A percentile compares a stretch with the other conserved stretches of the same genome.
Evolutionary conservation across 345 rosid genomes (phyloP).

Genomic region (Mallotus nudiflorus): DNA sequence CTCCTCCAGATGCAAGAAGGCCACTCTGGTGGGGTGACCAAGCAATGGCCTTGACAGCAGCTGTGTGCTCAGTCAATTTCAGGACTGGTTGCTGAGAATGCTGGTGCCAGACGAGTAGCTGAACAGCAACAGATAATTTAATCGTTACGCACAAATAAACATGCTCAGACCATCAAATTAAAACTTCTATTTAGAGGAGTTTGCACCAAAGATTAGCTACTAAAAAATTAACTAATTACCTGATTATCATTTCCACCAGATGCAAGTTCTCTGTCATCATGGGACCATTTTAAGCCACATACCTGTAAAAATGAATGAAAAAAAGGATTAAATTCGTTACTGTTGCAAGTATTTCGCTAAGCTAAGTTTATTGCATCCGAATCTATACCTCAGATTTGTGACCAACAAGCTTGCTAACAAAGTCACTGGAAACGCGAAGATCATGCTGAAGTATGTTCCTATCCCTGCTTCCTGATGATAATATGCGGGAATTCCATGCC

Average conservation of each 20-base stretch:
- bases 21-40: slow-evolving; percentile 98
- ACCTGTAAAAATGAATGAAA: slow-evolving; percentile 36
- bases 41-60: slow-evolving; percentile 94
- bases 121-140: slow-evolving; percentile 18
- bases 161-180: too few species aligned
- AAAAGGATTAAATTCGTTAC: neutral
- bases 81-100: slow-evolving; percentile 79
- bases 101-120: slow-evolving; percentile 96
- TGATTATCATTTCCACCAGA: slow-evolving; percentile 99
- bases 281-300: slow-evolving; percentile 95
- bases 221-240: slow-evolving; percentile 35
- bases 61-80: slow-evolving; percentile 91
- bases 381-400: slow-evolving; percentile 77
- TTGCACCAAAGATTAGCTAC: too few species aligned
- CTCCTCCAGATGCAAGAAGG: slow-evolving; percentile 97
- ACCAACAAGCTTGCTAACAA: slow-evolving; percentile 73
- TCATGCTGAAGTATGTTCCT: slow-evolving; percentile 93
- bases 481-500: slow-evolving; percentile 90
- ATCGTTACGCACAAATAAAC: neutral
- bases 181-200: too few species aligned
- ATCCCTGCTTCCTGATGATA: slow-evolving; percentile 95
- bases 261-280: slow-evolving; percentile 96
- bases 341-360: neutral
- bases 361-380: neutral
- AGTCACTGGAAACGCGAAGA: slow-evolving; percentile 77